Conservation (phyloP, 495 filamentous ascomycete species). For the Penicillium canariense region DNA sequence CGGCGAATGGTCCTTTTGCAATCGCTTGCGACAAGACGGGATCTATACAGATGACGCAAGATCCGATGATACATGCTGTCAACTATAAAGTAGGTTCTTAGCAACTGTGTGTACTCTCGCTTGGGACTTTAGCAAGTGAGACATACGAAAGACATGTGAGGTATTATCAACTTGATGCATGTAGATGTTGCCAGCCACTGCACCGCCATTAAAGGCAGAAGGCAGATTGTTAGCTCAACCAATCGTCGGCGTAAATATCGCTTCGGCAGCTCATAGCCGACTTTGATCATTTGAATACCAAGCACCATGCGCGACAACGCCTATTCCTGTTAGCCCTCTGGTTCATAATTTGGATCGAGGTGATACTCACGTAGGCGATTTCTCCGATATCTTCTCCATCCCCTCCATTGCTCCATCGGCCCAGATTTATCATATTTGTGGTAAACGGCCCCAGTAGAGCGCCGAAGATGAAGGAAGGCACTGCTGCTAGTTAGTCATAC, state of each 20-base stretch:
- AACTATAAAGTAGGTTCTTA: conserved; percentile 30
- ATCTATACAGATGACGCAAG: conserved; percentile 61
- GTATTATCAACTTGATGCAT: conserved; percentile 37
- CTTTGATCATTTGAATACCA: conserved; percentile 50
- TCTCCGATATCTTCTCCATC: conserved; percentile 37
- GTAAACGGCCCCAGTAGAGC: conserved; percentile 47
- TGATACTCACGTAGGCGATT: conserved; percentile 42
- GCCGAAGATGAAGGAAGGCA: conserved; percentile 51
- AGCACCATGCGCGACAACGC: conserved; percentile 52
- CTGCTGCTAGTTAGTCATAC: conserved; percentile 25
- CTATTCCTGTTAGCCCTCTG: conserved; percentile 12
- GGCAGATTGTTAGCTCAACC: conserved; percentile 35
- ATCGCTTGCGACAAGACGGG: conserved; percentile 60
- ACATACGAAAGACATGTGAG: conserved; percentile 33
- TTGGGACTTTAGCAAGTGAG: neutral
- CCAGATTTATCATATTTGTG: conserved; percentile 47
- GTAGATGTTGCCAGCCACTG: conserved; percentile 37
- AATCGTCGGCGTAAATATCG: conserved; percentile 29
- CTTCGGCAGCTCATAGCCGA: conserved; percentile 35
- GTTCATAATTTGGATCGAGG: neutral
- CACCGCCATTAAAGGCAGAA: conserved; percentile 39
- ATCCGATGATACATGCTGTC: conserved; percentile 57
- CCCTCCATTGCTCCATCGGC: conserved; percentile 38
- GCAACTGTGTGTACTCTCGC: neutral
- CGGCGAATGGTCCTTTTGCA: conserved; percentile 60